Base-by-base conservation (phyloP, 164 flowering plant species). In the Taxillus chinensis region DNA sequence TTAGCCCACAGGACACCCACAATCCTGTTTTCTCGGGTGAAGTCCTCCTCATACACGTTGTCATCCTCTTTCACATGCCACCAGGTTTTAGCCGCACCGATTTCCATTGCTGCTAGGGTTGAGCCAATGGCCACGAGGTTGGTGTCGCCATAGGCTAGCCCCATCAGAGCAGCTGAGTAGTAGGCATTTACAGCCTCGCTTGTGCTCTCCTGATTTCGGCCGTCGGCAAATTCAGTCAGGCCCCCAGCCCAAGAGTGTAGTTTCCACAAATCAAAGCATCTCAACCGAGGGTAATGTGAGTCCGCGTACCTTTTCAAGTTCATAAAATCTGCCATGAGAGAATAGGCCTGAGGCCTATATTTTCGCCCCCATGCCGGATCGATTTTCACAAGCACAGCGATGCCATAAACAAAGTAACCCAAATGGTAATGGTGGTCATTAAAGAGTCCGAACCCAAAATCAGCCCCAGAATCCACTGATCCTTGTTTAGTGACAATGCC, bases 221-320 rank as follows among this genome's bases (percentile, higher is more conserved):
- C 97, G 66, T 90, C 90, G 0, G 86, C 86, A 67, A 85, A 90
- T 62, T 85, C 97, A 3, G 87, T 82, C 63, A 90, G 63, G 49
- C 98, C 98, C 37, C 86, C 83, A 40, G 95, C 96, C 98, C 97
- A 93, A 17, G 96, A 93, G 64, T 93, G 96, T 77, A 93, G 55
- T 59, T 84, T 88, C 80, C 88, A 93, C 63, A 83, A 57, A 66
- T 93, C 97, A 56, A 93, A 93, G 64, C 87, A 85, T 67, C 97
- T 80, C 77, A 90, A 65, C 3, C 89, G 83, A 0, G 96, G 69
- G 58, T 84, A 93, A 15, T 62, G 61, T 0, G 86, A 79, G 53
- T 76, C 66, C 3, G 72, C 65, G 12, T 67, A 38, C 65, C 71
- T 80, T 10, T 88, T 82, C 67, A 88, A 56, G 68, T 65, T 86